These are phyloP conservation scores for Monilinia aucupariae DNA, from an alignment of 2,329 filamentous ascomycete species.

Conservation along the genomic window DNA sequence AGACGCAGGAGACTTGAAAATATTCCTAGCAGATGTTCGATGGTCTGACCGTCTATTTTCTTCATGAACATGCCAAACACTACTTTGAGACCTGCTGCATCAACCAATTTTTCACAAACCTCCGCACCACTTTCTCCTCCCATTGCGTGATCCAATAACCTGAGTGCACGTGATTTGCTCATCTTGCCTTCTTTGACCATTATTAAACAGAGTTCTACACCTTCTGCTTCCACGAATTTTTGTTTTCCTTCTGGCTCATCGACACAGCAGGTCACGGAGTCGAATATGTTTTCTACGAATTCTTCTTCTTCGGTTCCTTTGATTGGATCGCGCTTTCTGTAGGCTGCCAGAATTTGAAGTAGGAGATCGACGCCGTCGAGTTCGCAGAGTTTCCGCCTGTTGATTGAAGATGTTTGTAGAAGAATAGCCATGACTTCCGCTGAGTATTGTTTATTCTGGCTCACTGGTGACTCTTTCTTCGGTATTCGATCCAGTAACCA, in stretches of 20 bases:
- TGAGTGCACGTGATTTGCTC: constrained; percentile 70
- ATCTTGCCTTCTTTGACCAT: constrained; percentile 87
- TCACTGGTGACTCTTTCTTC: constrained; percentile 59
- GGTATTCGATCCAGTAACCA: constrained; percentile 77
- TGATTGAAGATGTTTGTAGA: constrained; percentile 65
- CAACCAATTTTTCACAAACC: constrained; percentile 72
- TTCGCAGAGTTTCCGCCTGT: constrained; percentile 56
- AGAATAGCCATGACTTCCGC: constrained; percentile 89
- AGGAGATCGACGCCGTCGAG: constrained; percentile 72
- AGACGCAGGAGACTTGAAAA: constrained; percentile 77
- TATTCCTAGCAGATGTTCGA: constrained; percentile 78
- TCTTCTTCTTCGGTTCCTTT: constrained; percentile 89
- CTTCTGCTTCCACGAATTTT: constrained; percentile 84
- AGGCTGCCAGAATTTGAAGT: constrained; percentile 77
- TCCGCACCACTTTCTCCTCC: constrained; percentile 50
- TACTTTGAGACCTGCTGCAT: constrained; percentile 77
- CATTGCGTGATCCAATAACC: constrained; percentile 78
- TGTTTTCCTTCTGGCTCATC: constrained; percentile 70
- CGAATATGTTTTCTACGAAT: constrained; percentile 91
- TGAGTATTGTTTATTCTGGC: constrained; percentile 92
- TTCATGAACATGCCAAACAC: constrained; percentile 87
- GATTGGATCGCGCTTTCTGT: constrained; percentile 78
- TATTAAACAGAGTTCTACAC: constrained; percentile 83
- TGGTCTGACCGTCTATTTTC: constrained; percentile 60
- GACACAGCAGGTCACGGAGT: constrained; percentile 73